Percentiles rank a stretch among this genome's conserved stretches.
These are phyloP conservation scores for Herpetospermum pedunculosum DNA, from an alignment of 306 rosid genomes.

Conservation along the genomic window DNA sequence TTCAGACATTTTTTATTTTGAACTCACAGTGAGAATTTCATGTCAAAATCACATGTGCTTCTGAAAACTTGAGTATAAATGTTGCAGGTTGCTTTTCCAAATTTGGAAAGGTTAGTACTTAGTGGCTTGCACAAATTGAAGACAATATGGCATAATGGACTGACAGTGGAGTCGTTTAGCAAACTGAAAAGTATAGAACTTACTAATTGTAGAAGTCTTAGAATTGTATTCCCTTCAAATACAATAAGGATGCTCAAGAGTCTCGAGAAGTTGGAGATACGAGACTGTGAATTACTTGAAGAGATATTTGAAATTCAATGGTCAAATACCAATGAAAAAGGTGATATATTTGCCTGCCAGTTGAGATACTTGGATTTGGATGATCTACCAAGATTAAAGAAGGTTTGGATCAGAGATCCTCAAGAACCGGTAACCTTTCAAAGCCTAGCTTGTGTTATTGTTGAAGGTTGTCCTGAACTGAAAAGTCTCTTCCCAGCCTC, in stretches of 20 bases:
- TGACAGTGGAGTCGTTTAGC: neutral
- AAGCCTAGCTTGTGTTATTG: neutral
- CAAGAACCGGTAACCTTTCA: neutral
- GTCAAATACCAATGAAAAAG: neutral
- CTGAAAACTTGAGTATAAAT: neutral
- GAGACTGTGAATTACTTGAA: neutral
- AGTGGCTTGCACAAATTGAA: neutral
- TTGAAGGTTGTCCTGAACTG: neutral
- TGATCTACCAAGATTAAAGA: neutral
- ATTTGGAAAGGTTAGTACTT: neutral
- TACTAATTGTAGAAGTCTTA: neutral
- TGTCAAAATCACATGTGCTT: no score
- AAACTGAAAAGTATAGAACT: neutral
- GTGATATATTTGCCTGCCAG: neutral
- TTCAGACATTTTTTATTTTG: no score
- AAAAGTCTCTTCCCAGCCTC: neutral
- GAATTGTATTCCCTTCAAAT: neutral
- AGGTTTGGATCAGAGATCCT: neutral
- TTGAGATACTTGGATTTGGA: neutral
- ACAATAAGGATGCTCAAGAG: neutral
- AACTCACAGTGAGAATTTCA: no score
- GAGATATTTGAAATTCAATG: neutral
- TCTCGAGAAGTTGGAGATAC: neutral
- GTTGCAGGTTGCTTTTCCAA: neutral
- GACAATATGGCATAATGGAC: slow-evolving; percentile 7